Conservation (phyloP, 2,329 filamentous ascomycete species). For the Akanthomyces lecanii region DNA sequence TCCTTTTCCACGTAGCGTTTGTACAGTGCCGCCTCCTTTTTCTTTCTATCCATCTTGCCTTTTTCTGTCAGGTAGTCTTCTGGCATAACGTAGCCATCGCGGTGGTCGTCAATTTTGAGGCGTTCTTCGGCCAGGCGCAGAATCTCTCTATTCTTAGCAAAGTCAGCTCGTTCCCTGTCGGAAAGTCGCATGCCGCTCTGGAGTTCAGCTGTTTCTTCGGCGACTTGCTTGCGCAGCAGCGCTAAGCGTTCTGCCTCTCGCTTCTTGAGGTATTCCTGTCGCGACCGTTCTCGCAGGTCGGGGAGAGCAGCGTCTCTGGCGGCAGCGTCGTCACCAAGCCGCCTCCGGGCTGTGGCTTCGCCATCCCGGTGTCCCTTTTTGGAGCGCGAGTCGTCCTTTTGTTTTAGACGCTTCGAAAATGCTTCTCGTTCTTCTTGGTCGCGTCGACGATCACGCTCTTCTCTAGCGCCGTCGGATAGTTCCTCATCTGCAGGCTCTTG, state of each 20-base stretch:
- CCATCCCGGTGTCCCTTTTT: conserved; percentile 63
- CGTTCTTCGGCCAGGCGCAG: conserved; percentile 79
- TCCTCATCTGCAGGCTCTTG: conserved; percentile 44
- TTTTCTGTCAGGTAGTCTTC: conserved; percentile 95
- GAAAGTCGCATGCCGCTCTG: conserved; percentile 71
- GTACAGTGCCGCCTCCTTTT: conserved; percentile 86
- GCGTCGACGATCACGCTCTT: conserved; percentile 55
- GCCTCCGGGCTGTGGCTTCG: conserved; percentile 53
- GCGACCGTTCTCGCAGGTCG: conserved; percentile 75
- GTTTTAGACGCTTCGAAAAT: conserved; percentile 70
- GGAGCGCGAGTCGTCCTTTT: conserved; percentile 65
- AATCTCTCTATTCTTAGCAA: conserved; percentile 81
- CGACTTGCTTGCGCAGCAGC: conserved; percentile 83
- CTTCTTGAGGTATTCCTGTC: conserved; percentile 92
- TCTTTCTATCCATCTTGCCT: conserved; percentile 79
- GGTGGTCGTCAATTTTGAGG: conserved; percentile 81
- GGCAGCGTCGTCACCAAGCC: conserved; percentile 49
- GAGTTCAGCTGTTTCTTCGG: conserved; percentile 79
- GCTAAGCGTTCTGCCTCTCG: conserved; percentile 81
- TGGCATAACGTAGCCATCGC: conserved; percentile 87
- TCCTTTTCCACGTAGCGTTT: conserved; percentile 85
- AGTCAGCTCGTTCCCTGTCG: conserved; percentile 77
- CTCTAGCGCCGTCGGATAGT: conserved; percentile 56
- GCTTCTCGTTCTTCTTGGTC: conserved; percentile 75
- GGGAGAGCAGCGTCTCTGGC: conserved; percentile 69